Evolutionary conservation across 495 filamentous ascomycete species (phyloP).

Genomic region (Xanthoparmelia taractica): DNA sequence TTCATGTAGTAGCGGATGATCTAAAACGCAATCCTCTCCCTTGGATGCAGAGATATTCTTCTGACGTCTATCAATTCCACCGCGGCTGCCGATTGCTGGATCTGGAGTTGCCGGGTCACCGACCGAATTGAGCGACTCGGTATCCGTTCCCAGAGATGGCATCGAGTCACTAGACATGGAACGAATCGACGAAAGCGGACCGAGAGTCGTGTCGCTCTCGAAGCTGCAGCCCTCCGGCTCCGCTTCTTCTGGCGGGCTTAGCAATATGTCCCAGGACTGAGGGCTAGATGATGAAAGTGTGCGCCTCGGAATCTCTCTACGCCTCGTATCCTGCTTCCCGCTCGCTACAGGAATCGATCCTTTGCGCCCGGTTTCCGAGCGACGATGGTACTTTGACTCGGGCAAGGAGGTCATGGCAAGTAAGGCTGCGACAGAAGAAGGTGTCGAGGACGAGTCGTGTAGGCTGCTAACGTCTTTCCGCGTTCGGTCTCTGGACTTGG

Average conservation of each 20-base stretch:
- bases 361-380: neutral
- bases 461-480: conserved; percentile 4
- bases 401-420: conserved; percentile 20
- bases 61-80: conserved; percentile 35
- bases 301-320: neutral
- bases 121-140: conserved; percentile 36
- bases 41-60: conserved; percentile 37
- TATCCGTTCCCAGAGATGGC: conserved; percentile 52
- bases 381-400: neutral
- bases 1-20: conserved; percentile 49
- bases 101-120: conserved; percentile 35
- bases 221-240: conserved; percentile 32
- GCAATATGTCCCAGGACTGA: conserved; percentile 35
- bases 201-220: conserved; percentile 37
- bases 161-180: conserved; percentile 55
- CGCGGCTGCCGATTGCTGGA: conserved; percentile 36
- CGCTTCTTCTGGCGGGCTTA: conserved; percentile 40
- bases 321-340: neutral
- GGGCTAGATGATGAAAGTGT: conserved; percentile 23
- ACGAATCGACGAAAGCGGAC: conserved; percentile 37
- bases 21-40: conserved; percentile 43
- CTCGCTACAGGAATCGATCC: neutral
- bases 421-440: conserved; percentile 22
- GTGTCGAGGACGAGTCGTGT: conserved; percentile 20
- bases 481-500: conserved; percentile 3